Conservation (phyloP, 2,329 filamentous ascomycete genomes). For the Fusarium sp. region DNA sequence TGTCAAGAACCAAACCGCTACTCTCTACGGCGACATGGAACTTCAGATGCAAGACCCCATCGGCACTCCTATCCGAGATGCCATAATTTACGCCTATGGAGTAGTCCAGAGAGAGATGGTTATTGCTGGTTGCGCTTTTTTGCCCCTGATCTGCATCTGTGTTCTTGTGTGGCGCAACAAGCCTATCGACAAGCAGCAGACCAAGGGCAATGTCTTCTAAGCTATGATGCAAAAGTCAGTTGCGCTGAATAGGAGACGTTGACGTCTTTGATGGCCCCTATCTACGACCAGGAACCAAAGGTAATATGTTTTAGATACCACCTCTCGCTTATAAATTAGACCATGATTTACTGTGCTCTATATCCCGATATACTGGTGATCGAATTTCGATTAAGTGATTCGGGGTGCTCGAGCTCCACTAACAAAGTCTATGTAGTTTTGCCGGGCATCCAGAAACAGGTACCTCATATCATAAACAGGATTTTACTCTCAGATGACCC, state of each 20-base stretch:
- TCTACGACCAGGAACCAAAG: background rate
- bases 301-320: background rate
- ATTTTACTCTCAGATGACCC: background rate
- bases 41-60: slow-evolving; percentile 65
- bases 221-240: background rate
- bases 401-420: background rate
- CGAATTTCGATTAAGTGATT: too few relatives aligned
- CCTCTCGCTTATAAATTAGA: background rate
- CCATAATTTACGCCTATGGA: slow-evolving; percentile 70
- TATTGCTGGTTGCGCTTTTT: slow-evolving; percentile 53
- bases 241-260: background rate
- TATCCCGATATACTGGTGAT: background rate
- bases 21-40: slow-evolving; percentile 67
- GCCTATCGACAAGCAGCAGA: slow-evolving; percentile 62
- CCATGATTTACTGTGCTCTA: background rate
- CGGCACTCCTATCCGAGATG: slow-evolving; percentile 61
- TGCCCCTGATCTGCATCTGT: slow-evolving; percentile 54
- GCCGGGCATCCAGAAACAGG: background rate
- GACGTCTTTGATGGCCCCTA: background rate
- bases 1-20: slow-evolving; percentile 54
- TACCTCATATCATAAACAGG: background rate
- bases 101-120: slow-evolving; percentile 65
- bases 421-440: too few relatives aligned
- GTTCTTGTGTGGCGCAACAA: slow-evolving; percentile 64
- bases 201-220: slow-evolving; percentile 66